Evolutionary conservation across 345 rosid species (phyloP), one percentile per base, ranked within the genome.

Genomic region (Raphanus sativus): DNA sequence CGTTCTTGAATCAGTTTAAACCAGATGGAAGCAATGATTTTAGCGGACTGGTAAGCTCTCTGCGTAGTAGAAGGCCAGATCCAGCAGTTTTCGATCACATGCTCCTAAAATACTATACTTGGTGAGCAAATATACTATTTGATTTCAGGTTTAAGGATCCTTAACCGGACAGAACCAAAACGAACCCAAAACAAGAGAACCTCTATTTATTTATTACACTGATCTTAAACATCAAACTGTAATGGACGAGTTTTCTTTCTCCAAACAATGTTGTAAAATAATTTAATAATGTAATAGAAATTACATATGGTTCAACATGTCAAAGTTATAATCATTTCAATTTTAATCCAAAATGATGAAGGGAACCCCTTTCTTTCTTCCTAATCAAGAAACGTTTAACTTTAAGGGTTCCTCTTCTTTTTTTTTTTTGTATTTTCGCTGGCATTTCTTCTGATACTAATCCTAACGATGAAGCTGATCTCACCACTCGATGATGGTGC

Each of bases 231-330:
- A 52, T 15, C 58, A 52, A 42, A n/a, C 58, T 0, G 5, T 52
- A 50, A 50, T 50, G 8, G 56, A 50, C 21, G n/a, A 42, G n/a
- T 42, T 42, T 45, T 12, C 7, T 21, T 63, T 7, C 3, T 45
- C 13, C 24, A 6, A 17, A 3, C 26, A 0, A 34, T 4, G 9
- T 29, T n/a, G 5, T 28, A 70, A 62, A 16, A 28, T 26, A 42
- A 58, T 71, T 52, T 65, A 71, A 34, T 36, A 55, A 11, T 63
- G 66, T 40, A 70, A 77, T 30, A 77, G 58, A 65, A 42, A 65
- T 42, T 56, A 70, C 71, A 77, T 29, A 70, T n/a, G 24, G 32
- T 65, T 71, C 8, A 71, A 45, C 8, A 42, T 65, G 48, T 60
- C 12, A 58, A 29, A 56, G 30, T 6, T 65, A 65, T 10, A 55